phyloP scores from a whole-genome alignment of 169 alveolate genomes.

The Perkinsus marinus region DNA sequence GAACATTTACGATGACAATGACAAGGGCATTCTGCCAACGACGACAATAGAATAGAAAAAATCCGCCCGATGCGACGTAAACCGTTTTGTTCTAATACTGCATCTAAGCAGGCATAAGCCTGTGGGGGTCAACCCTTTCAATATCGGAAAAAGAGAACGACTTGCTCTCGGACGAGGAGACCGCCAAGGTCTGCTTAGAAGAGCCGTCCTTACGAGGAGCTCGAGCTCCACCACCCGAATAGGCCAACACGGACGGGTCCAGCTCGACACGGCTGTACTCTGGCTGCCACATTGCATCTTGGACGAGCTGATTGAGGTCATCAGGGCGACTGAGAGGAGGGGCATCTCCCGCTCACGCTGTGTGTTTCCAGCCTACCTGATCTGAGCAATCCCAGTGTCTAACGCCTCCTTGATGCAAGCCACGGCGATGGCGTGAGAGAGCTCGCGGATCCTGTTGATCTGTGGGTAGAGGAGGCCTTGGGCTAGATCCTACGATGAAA shows the following conservation, averaged over 20 bases:
- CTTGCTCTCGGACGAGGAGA: not conserved
- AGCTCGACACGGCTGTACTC: not conserved
- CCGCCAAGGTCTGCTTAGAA: not conserved
- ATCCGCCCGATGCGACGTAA: not conserved
- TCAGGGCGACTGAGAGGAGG: not conserved
- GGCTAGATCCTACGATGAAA: not conserved
- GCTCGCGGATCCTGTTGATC: not conserved
- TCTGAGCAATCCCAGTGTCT: not conserved
- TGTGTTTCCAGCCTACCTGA: not conserved
- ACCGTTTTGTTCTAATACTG: not conserved
- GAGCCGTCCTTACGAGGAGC: not conserved
- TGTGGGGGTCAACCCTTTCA: not conserved
- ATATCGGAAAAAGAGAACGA: not conserved
- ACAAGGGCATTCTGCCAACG: too few relatives aligned
- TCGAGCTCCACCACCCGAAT: not conserved
- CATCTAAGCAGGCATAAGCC: not conserved
- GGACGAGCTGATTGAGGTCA: not conserved
- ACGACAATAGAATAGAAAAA: not conserved
- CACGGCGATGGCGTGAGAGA: not conserved
- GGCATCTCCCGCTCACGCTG: not conserved
- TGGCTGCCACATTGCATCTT: not conserved
- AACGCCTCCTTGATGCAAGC: not conserved
- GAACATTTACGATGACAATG: too few relatives aligned
- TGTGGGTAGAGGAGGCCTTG: not conserved
- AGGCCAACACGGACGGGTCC: not conserved